Evolutionary conservation across 2,329 filamentous ascomycete species (phyloP).

Genomic region (Phoma sp.): DNA sequence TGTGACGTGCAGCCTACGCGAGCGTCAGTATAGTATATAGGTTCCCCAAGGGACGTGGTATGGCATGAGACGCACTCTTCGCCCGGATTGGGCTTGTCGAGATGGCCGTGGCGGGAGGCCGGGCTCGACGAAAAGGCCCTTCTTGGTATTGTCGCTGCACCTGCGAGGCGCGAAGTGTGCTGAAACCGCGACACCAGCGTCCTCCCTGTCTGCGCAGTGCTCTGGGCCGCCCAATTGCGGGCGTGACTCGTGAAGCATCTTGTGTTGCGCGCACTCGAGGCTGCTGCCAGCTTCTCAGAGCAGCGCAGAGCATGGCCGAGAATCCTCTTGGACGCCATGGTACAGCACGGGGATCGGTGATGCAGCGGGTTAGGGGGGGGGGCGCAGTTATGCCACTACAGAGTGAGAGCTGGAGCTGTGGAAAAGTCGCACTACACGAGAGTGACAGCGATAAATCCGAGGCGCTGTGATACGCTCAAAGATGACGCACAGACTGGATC

Average conservation of each 20-base stretch:
- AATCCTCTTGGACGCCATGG: slow-evolving; percentile 23
- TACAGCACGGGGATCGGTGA: neutral
- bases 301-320: slow-evolving; percentile 13
- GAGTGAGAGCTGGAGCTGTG: neutral
- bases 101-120: slow-evolving; percentile 72
- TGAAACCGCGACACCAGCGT: neutral
- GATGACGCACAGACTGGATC: slow-evolving; percentile 12
- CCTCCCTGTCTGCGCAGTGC: neutral
- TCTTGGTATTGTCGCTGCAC: neutral
- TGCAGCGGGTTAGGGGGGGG: neutral
- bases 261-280: slow-evolving; percentile 2
- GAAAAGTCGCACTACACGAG: slow-evolving; percentile 8
- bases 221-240: slow-evolving; percentile 21
- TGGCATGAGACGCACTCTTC: slow-evolving; percentile 71
- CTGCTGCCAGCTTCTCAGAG: slow-evolving; percentile 8
- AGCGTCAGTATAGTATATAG: neutral
- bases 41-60: too few relatives aligned
- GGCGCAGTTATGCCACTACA: neutral
- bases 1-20: slow-evolving; percentile 76
- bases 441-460: slow-evolving; percentile 6
- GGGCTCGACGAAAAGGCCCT: slow-evolving; percentile 68
- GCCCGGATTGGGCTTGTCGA: slow-evolving; percentile 82
- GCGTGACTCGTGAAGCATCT: slow-evolving; percentile 21
- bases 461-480: slow-evolving; percentile 12
- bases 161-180: slow-evolving; percentile 7